These are phyloP conservation scores for Endothia cerciana DNA, from an alignment of 2,329 filamentous ascomycete genomes.

Conservation along the genomic window DNA sequence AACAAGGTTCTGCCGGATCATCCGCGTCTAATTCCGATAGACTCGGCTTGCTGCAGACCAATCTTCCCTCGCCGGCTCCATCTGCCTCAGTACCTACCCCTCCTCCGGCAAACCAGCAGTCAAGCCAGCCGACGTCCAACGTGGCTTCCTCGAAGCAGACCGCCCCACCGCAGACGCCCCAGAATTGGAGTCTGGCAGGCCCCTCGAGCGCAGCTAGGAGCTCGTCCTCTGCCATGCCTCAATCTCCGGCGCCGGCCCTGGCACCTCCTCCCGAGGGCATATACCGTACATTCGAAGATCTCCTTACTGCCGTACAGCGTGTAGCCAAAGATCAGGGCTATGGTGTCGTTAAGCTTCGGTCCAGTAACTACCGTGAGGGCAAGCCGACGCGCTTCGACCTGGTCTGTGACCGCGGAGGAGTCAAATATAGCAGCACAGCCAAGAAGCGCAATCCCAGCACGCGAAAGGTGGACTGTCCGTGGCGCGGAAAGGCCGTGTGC, in stretches of 20 bases:
- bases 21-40: constrained; percentile 25
- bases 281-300: constrained; percentile 62
- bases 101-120: constrained; percentile 26
- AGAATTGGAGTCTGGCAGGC: constrained; percentile 28
- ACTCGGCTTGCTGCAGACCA: constrained; percentile 27
- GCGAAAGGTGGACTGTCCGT: constrained; percentile 66
- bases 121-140: constrained; percentile 26
- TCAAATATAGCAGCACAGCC: constrained; percentile 67
- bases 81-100: constrained; percentile 29
- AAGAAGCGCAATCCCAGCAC: constrained; percentile 68
- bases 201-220: constrained; percentile 36
- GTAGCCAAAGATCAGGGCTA: constrained; percentile 66
- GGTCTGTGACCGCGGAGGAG: constrained; percentile 65
- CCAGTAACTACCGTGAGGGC: constrained; percentile 66
- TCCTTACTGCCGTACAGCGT: constrained; percentile 60
- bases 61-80: constrained; percentile 29
- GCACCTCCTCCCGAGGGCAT: constrained; percentile 64
- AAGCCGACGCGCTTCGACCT: constrained; percentile 66
- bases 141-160: constrained; percentile 27
- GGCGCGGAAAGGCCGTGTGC: constrained; percentile 66
- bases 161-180: constrained; percentile 28
- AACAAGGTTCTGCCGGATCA: constrained; percentile 29
- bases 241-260: constrained; percentile 52
- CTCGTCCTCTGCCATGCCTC: constrained; percentile 47
- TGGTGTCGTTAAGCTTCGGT: constrained; percentile 64